phyloP scores from a whole-genome alignment of 306 rosid genomes.

The Trichosanthes cucumerina region DNA sequence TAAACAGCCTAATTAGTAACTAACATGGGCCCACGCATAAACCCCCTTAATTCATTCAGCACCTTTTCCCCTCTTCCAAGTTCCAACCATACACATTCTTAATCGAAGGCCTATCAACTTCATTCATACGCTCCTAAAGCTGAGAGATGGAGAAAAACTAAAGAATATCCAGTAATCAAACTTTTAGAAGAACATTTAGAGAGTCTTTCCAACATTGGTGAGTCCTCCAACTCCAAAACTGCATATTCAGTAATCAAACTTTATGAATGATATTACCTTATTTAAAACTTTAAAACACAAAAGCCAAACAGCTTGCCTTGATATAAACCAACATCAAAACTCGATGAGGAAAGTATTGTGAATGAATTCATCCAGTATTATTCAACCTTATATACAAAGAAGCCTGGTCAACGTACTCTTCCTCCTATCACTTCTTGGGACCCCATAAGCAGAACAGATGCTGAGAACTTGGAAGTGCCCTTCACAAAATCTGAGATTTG shows the following conservation, averaged over 20 bases:
- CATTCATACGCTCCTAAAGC: neutral
- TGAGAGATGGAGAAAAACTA: neutral
- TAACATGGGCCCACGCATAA: neutral
- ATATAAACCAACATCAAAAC: neutral
- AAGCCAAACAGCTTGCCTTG: neutral
- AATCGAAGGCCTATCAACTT: neutral
- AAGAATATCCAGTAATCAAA: neutral
- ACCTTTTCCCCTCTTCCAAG: neutral
- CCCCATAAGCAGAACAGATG: too few species aligned
- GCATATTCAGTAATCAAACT: neutral
- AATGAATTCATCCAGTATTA: too few species aligned
- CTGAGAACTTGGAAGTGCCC: too few species aligned
- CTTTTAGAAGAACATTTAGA: neutral
- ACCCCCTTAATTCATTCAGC: neutral
- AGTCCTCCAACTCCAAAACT: neutral
- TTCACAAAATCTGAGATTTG: too few species aligned
- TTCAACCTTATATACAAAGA: too few species aligned
- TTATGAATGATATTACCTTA: neutral
- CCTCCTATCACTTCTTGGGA: too few species aligned
- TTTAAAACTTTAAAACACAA: neutral
- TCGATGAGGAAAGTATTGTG: too few species aligned
- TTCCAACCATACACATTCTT: neutral
- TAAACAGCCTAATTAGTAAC: neutral
- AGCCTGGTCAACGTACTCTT: too few species aligned
- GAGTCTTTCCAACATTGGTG: neutral